phyloP scores from a whole-genome alignment of 2,329 filamentous ascomycete genomes.

The Apiospora kogelbergensis region DNA sequence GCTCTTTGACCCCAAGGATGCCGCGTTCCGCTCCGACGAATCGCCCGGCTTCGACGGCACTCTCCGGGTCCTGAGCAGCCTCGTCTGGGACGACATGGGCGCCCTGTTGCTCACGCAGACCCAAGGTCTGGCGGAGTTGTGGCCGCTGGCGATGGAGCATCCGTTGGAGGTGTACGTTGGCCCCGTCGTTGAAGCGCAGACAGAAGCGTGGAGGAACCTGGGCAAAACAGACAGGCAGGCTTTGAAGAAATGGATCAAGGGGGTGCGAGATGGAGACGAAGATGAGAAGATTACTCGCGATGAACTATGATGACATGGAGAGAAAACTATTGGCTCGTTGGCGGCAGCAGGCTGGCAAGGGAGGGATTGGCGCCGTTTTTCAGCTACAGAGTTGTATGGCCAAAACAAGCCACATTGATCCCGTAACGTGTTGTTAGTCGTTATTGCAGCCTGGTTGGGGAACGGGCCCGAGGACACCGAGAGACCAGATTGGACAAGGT shows the following conservation, averaged over 20 bases:
- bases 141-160: slow-evolving; percentile 29
- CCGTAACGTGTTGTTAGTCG: background rate
- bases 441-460: background rate
- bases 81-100: slow-evolving; percentile 31
- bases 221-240: background rate
- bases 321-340: background rate
- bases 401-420: background rate
- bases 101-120: slow-evolving; percentile 19
- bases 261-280: background rate
- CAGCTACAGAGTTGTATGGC: background rate
- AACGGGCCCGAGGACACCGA: background rate
- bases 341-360: background rate
- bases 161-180: slow-evolving; percentile 29
- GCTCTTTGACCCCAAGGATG: slow-evolving; percentile 15
- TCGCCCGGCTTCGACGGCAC: slow-evolving; percentile 24
- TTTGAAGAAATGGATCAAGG: background rate
- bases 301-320: background rate
- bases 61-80: slow-evolving; percentile 28
- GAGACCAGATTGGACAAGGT: background rate
- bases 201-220: background rate
- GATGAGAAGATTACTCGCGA: background rate
- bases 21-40: slow-evolving; percentile 18
- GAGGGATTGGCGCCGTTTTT: background rate
- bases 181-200: background rate
- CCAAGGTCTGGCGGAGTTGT: slow-evolving; percentile 21